phyloP scores from a whole-genome alignment of 768 basidiomycete genomes.

The Vishniacozyma victoriae region DNA sequence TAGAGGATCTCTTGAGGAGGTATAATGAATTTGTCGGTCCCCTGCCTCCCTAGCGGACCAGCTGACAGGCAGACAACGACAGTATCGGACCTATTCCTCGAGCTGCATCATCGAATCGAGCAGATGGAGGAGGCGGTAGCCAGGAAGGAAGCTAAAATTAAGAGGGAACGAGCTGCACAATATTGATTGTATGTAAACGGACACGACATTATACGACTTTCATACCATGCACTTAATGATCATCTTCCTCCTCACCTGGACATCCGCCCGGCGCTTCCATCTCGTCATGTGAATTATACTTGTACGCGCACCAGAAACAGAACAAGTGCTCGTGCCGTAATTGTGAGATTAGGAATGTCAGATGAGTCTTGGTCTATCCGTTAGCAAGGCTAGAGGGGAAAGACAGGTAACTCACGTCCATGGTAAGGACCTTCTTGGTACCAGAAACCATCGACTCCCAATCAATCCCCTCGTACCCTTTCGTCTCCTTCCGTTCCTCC shows the following conservation, averaged over 20 bases:
- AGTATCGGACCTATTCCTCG: slow-evolving; percentile 32
- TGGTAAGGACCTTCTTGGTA: slow-evolving; percentile 35
- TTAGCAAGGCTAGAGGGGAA: neutral
- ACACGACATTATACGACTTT: neutral
- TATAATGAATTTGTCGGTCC: slow-evolving; percentile 33
- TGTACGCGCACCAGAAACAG: slow-evolving; percentile 44
- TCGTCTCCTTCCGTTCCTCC: neutral
- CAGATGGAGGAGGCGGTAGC: slow-evolving; percentile 26
- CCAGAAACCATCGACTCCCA: slow-evolving; percentile 33
- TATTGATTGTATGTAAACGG: slow-evolving; percentile 8
- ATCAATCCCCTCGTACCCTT: slow-evolving; percentile 18
- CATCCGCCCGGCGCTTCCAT: slow-evolving; percentile 45
- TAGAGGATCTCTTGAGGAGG: slow-evolving; percentile 16
- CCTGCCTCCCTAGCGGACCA: neutral
- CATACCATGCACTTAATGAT: slow-evolving; percentile 32
- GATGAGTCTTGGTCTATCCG: slow-evolving; percentile 29
- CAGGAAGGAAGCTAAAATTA: slow-evolving; percentile 16
- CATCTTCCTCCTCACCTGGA: slow-evolving; percentile 45
- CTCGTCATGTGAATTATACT: slow-evolving; percentile 36
- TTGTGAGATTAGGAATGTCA: slow-evolving; percentile 34
- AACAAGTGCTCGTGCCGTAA: slow-evolving; percentile 41
- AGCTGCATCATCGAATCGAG: slow-evolving; percentile 29
- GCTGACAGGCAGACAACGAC: slow-evolving; percentile 19
- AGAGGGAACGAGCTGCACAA: slow-evolving; percentile 18
- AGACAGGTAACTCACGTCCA: slow-evolving; percentile 39